Percentiles rank a stretch among this genome's conserved stretches.
These are phyloP conservation scores for Xylaria acuta DNA, from an alignment of 495 filamentous ascomycete genomes.

Conservation along the genomic window DNA sequence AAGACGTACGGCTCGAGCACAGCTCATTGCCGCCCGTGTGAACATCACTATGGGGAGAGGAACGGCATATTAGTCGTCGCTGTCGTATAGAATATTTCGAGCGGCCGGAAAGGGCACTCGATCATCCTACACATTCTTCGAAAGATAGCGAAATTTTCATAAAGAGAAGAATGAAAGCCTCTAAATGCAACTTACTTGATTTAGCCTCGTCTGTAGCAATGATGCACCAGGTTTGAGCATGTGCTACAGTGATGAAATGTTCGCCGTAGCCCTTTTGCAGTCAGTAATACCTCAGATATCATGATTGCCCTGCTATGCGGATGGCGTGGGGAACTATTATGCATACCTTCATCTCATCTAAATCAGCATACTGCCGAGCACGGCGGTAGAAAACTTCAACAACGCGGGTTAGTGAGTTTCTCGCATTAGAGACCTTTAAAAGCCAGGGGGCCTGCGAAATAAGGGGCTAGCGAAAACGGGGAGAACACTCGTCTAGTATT, in stretches of 20 bases:
- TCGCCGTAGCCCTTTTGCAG: slow-evolving; percentile 46
- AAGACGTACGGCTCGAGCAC: slow-evolving; percentile 47
- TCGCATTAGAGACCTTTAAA: not conserved
- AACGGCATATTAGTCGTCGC: not conserved
- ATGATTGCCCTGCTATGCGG: not conserved
- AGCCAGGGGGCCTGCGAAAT: not conserved
- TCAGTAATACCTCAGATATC: slow-evolving; percentile 17
- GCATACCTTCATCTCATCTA: slow-evolving; percentile 55
- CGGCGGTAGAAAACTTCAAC: slow-evolving; percentile 49
- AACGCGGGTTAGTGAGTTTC: not conserved
- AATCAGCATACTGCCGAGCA: slow-evolving; percentile 55
- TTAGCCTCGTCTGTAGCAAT: slow-evolving; percentile 53
- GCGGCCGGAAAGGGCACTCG: not conserved
- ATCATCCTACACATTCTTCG: not conserved
- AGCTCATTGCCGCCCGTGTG: slow-evolving; percentile 54
- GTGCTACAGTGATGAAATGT: slow-evolving; percentile 53
- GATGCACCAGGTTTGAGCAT: slow-evolving; percentile 55
- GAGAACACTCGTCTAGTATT: not conserved
- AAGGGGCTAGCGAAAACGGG: not conserved
- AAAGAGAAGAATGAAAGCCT: not conserved
- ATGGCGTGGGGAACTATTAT: not conserved
- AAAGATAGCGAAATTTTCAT: not conserved
- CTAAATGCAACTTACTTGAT: slow-evolving; percentile 20
- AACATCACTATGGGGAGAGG: slow-evolving; percentile 38
- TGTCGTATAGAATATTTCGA: not conserved